Evolutionary conservation across 805 yeast genomes (phyloP).

Genomic region (Yarrowia porcina): DNA sequence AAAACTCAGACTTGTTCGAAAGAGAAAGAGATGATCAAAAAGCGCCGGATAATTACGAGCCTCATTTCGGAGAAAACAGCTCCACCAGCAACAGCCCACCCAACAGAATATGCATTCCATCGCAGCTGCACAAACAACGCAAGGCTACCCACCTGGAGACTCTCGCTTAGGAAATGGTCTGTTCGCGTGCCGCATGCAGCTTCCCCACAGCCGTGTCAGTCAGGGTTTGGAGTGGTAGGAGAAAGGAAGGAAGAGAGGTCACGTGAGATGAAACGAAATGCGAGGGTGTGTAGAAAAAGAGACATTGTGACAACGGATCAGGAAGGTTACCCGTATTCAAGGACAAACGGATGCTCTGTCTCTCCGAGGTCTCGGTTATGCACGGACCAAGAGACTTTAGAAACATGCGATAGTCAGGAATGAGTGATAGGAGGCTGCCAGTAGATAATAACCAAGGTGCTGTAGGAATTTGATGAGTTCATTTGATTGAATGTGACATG

Average conservation of each 20-base stretch:
- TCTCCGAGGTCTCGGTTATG: neutral
- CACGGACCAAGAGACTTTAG: neutral
- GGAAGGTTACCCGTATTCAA: neutral
- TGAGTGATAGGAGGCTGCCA: neutral
- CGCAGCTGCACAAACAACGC: conserved; percentile 14
- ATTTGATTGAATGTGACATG: too few species aligned
- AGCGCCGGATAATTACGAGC: neutral
- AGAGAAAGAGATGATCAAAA: neutral
- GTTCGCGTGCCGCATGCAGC: neutral
- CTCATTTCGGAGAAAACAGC: neutral
- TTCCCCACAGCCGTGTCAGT: conserved; percentile 1
- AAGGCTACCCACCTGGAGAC: neutral
- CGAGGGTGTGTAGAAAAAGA: neutral
- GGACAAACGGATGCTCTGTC: neutral
- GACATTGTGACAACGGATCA: neutral
- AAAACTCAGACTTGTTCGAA: neutral
- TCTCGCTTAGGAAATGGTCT: neutral
- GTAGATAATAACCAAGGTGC: too few species aligned
- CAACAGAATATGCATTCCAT: neutral
- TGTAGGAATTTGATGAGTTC: too few species aligned
- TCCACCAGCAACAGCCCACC: neutral
- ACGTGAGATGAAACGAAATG: neutral
- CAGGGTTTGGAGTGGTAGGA: neutral
- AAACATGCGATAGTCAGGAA: neutral
- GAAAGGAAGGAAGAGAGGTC: too few species aligned